Base-by-base conservation (phyloP, 768 basidiomycete genomes). In the Boletus tomentosulus region DNA sequence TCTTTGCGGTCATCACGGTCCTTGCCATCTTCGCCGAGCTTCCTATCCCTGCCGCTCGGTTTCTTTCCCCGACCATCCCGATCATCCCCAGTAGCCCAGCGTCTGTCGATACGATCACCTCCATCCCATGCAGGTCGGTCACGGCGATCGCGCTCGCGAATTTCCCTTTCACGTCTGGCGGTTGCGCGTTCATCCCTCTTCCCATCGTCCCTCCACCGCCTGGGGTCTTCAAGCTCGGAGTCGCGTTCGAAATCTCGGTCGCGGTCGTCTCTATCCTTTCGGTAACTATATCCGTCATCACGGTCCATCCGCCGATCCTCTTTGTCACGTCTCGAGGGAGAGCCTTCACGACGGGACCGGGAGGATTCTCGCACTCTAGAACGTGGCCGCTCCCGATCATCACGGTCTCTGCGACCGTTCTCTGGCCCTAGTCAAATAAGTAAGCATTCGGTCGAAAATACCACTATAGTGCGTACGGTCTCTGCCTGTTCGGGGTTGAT, bases 131-230 rank as follows among this genome's bases (percentile, higher is more conserved):
- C 75, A 24, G 68, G 61, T 56, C 74, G 73, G 35, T 80, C 79
- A 44, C 77, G 74, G 28, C 75, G 73, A 48, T 80, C 78, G 46
- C 74, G 72, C 34, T 67, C 73, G 28, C 66, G 67, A n/a, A 68
- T 59, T 41, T 81, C 78, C 41, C 79, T 78, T 53, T 80, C 76
- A 53, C 86, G 79, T 50, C 86, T 77, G 19, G 82, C 75, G 39
- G 84, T 79, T 51, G 89, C 64, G 33, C 89, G 77, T 62, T 92
- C 89, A 41, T 92, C 89, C 45, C 89, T 79, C 67, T 82, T 87
- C 15, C 89, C 89, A 59, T 91, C 89, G 64, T 92, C 89, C 61
- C 87, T 77, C 89, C 89, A 92, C 55, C 84, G 81, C 49, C 89
- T 77, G 25, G 84, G 73, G 59, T 90, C 87, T 42, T 89, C 87